Conservation (phyloP, 139 green algal species). For the Spirogloea muscicola region DNA sequence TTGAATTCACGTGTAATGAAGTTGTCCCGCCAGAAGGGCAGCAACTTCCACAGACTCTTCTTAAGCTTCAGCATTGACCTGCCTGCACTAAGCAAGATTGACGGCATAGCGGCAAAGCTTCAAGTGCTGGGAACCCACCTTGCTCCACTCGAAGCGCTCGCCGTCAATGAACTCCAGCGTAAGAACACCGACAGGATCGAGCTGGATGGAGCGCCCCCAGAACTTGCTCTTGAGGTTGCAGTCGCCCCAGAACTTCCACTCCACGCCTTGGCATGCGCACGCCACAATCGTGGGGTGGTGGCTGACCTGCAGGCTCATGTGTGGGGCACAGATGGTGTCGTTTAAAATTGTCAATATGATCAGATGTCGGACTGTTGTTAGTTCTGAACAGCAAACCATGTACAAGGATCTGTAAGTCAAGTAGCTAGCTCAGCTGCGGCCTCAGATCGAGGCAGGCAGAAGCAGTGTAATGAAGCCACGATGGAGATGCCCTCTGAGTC, state of each 20-base stretch:
- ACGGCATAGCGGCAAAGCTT: too few relatives aligned
- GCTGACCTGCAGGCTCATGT: slow-evolving; percentile 34
- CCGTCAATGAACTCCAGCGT: slow-evolving; percentile 66
- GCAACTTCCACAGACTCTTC: not conserved
- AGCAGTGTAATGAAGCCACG: not conserved
- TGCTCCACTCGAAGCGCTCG: slow-evolving; percentile 72
- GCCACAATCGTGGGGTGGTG: slow-evolving; percentile 80
- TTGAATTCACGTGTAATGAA: not conserved
- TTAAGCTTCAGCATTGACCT: not conserved
- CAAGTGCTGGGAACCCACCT: slow-evolving; percentile 51
- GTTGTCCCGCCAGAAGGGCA: not conserved
- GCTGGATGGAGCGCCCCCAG: slow-evolving; percentile 84
- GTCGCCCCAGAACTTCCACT: slow-evolving; percentile 70
- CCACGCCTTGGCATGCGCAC: slow-evolving; percentile 57
- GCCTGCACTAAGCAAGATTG: too few relatives aligned
- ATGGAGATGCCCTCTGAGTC: too few relatives aligned
- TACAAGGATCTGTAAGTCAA: too few relatives aligned
- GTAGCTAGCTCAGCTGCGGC: too few relatives aligned
- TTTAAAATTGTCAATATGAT: slow-evolving; percentile 1
- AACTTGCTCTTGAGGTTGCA: slow-evolving; percentile 85
- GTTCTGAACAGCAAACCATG: too few relatives aligned
- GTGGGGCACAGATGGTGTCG: slow-evolving; percentile 1
- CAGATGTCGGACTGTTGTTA: too few relatives aligned
- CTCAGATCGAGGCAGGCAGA: not conserved
- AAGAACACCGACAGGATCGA: slow-evolving; percentile 68